phyloP scores from a whole-genome alignment of 805 yeast species.

The Yarrowia sp. region DNA sequence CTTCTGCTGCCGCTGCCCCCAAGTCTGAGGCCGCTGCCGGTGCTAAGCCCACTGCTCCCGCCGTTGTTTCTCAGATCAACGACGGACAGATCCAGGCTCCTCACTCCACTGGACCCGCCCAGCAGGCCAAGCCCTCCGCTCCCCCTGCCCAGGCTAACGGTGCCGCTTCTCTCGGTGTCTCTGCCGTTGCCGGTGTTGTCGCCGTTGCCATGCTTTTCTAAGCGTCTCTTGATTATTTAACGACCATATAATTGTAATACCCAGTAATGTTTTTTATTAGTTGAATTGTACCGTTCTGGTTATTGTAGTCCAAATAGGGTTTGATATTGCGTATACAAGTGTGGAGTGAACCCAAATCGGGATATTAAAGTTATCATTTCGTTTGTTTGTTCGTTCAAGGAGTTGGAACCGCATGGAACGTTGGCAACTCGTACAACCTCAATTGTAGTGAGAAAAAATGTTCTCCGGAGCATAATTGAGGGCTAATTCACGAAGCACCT shows the following conservation, averaged over 20 bases:
- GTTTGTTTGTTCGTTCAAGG: too few relatives aligned
- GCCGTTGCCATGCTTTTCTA: constrained; percentile 23
- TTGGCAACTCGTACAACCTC: too few relatives aligned
- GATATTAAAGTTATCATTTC: too few relatives aligned
- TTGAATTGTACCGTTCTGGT: too few relatives aligned
- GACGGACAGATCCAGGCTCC: constrained; percentile 24
- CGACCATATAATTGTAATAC: constrained; percentile 2
- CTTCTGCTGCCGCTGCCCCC: not conserved
- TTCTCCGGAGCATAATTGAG: too few relatives aligned
- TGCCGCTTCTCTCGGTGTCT: constrained; percentile 14
- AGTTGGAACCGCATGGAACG: too few relatives aligned
- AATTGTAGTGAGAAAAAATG: too few relatives aligned
- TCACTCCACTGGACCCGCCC: not conserved
- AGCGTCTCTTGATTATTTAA: not conserved
- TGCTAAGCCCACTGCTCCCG: not conserved
- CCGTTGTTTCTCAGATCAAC: constrained; percentile 15
- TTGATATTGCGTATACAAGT: too few relatives aligned
- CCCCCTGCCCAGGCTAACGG: constrained; percentile 24
- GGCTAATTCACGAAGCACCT: too few relatives aligned
- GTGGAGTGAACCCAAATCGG: too few relatives aligned
- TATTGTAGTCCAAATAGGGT: too few relatives aligned
- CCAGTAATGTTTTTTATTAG: not conserved
- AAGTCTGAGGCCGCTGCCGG: not conserved
- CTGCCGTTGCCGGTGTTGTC: constrained; percentile 15
- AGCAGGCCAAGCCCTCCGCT: constrained; percentile 4